Base-by-base conservation (phyloP, 176 grass and related monocot genomes). In the Oropetium thomaeum region DNA sequence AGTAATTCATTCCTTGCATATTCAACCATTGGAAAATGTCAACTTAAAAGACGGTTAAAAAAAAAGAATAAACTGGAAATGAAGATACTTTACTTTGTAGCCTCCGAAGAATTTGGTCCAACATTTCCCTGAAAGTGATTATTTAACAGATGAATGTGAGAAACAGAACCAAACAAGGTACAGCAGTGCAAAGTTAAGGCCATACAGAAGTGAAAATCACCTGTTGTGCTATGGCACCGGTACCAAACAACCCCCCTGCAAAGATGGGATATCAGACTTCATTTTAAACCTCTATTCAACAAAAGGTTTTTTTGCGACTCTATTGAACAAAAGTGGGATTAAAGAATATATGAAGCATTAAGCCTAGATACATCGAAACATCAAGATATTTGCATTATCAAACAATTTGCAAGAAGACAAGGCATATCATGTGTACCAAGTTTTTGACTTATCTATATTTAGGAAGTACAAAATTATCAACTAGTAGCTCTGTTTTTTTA, bases 1-100 rank as follows among this genome's bases (percentile, higher is more conserved):
- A 99, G 80, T 62, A 99, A 87, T 69, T 99, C 92, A 75, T 99
- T 99, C 80, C 96, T 99, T 65, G 54, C 53, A 75, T 61, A 68
- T 77, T 74, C 29, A 65, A 48, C 61, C 65, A 71, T 58, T 58
- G 34, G 23, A 79, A 75, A 39, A 31, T 81, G 53, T 90, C 73
- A 65, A 59, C 74, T 58, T 62, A 70, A 61, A 82, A 34, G 54
- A n/a, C n/a, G 32, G 38, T 19, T 35, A 20, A 71, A 83, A 68
- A 76, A 71, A 71, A 53, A 33, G 17, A 8, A 29, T 69, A 70
- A 37, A n/a, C n/a, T n/a, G n/a, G 58, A 41, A 47, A 4, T 38
- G 8, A 38, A 38, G 45, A 49, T 9, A 62, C 17, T 45, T 86
- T 94, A 98, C 96, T 99, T 99, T 83, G 96, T 92, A 69, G 80